phyloP scores from a whole-genome alignment of 495 filamentous ascomycete species.

The Penicillium alfredii region DNA sequence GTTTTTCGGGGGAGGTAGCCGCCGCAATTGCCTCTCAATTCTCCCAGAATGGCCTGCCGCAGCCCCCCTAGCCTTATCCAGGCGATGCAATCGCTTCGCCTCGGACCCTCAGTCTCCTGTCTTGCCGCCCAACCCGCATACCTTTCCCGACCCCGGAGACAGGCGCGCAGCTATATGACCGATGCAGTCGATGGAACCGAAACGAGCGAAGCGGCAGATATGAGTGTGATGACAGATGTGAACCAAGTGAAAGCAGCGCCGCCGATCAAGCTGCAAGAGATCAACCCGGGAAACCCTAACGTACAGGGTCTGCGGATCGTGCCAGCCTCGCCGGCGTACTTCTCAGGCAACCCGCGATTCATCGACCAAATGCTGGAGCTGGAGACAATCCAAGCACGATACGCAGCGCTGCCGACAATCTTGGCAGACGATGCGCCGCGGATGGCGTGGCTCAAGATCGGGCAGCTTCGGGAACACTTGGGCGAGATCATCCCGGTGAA shows the following conservation, averaged over 20 bases:
- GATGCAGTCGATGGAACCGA: too few relatives aligned
- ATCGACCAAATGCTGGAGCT: slow-evolving; percentile 77
- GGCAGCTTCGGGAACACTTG: slow-evolving; percentile 65
- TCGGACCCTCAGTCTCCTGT: slow-evolving; percentile 15
- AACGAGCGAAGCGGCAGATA: slow-evolving; percentile 4
- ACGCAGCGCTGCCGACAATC: slow-evolving; percentile 65
- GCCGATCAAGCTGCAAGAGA: slow-evolving; percentile 46
- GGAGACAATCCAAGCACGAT: slow-evolving; percentile 60
- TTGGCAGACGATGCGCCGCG: slow-evolving; percentile 58
- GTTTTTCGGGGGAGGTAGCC: background rate
- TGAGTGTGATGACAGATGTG: too few relatives aligned
- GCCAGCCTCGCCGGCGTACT: slow-evolving; percentile 86
- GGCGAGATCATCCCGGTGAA: slow-evolving; percentile 74
- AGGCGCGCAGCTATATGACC: slow-evolving; percentile 28
- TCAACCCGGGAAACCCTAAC: too few relatives aligned
- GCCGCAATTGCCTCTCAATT: too few relatives aligned
- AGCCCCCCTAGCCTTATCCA: slow-evolving; percentile 34
- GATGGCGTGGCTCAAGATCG: slow-evolving; percentile 76
- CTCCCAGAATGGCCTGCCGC: slow-evolving; percentile 40
- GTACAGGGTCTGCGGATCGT: slow-evolving; percentile 77
- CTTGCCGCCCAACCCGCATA: slow-evolving; percentile 5
- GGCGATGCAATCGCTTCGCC: slow-evolving; percentile 35
- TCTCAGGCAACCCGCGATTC: slow-evolving; percentile 77
- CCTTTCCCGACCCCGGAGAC: slow-evolving; percentile 9
- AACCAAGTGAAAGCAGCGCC: slow-evolving; percentile 31